Evolutionary conservation across 345 rosid genomes (phyloP), one percentile per base, ranked within the genome.

Genomic region (Arabidopsis arenosa): DNA sequence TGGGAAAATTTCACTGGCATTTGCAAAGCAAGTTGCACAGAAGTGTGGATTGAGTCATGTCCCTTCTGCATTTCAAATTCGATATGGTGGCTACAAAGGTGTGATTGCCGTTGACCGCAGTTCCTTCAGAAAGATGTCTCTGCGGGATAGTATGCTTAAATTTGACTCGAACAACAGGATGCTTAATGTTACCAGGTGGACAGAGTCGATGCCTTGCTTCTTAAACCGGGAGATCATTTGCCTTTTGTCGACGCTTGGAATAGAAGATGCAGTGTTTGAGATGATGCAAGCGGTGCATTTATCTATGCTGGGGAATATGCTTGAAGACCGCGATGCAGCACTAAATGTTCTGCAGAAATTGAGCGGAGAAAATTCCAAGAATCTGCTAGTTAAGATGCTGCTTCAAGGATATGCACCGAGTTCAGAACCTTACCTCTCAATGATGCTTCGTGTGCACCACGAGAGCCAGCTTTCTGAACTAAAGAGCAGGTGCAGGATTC

Each of bases 41-140:
- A 94, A 85, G 79, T 92, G 97, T 72, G 96, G 96, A 59, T 69
- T 92, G 82, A 80, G 66, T 51, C 79, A 85, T 62, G 84, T 86
- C 72, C 97, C 97, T 52, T 94, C 97, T 52, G 98, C 97, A 36
- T 94, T 94, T 86, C 98, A 92, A 73, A 92, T 94, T 66, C 88
- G 98, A 40, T 94, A 90, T 30, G 98, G 97, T 80, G 97, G 98
- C 75, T 94, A 84, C 80, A 94, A 94, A 83, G 97, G 98, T 67
- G 96, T 92, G 40, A 80, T 94, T 73, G 93, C 92, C 3, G 89
- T 94, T 69, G 97, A 92, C 73, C 84, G 86, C 10, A 84, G 83
- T 62, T 90, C 98, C 74, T 87, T 80, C 82, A 52, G 89, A 64
- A 94, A 94, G 82, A 72, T 94, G 59, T 94, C 96, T 56, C 78